Conservation (phyloP, 2,329 filamentous ascomycete genomes). For the Aplosporella prunicola region DNA sequence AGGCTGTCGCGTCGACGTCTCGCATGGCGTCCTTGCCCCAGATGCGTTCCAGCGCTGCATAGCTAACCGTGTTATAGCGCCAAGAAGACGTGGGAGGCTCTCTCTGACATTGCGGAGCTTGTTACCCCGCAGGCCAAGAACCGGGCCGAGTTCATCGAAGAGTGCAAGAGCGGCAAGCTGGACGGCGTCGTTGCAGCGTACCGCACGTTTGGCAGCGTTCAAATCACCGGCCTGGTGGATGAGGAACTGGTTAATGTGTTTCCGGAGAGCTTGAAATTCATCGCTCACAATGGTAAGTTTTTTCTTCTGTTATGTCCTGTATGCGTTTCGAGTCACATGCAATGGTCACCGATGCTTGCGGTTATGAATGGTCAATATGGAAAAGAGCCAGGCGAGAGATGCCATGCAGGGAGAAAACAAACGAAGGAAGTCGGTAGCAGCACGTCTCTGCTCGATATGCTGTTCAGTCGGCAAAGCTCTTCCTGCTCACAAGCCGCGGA, state of each 20-base stretch:
- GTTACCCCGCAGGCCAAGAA: constrained; percentile 51
- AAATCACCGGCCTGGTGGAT: constrained; percentile 61
- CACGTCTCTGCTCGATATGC: no score
- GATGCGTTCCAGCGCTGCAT: constrained; percentile 9
- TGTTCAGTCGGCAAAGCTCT: no score
- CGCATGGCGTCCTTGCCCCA: constrained; percentile 5
- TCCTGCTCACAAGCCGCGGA: no score
- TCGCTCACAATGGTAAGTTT: constrained; percentile 37
- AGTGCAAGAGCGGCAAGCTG: constrained; percentile 56
- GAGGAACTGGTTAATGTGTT: constrained; percentile 53
- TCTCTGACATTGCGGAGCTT: constrained; percentile 56
- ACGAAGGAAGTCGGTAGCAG: no score
- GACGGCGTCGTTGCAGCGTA: constrained; percentile 57
- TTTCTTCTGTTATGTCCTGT: constrained; percentile 6
- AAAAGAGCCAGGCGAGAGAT: not conserved
- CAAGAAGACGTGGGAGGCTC: constrained; percentile 51
- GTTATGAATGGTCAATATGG: not conserved
- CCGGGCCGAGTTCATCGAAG: constrained; percentile 58
- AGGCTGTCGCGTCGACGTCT: no score
- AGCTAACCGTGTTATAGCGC: no score
- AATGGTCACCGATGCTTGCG: not conserved
- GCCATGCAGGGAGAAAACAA: not conserved
- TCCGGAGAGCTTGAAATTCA: constrained; percentile 29
- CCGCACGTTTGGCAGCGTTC: constrained; percentile 58
- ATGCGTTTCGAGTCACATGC: not conserved